Evolutionary conservation across 306 rosid genomes (phyloP).

Genomic region (Morella rubra): DNA sequence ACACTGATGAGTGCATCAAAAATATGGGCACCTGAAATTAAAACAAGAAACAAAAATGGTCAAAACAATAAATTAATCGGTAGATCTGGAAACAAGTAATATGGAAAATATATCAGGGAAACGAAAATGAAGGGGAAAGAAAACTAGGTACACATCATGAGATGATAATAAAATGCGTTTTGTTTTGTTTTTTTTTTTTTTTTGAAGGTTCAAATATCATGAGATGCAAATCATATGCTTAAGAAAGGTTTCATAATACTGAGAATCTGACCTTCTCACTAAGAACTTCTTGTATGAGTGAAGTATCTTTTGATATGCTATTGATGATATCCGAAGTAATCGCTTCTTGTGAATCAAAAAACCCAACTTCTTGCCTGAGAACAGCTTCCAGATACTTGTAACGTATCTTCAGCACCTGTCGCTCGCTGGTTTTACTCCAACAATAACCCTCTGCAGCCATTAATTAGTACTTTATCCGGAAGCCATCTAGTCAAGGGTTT

Average conservation of each 20-base stretch:
- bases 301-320: conserved; percentile 83
- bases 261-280: conserved; percentile 72
- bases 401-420: conserved; percentile 79
- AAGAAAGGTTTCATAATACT: not conserved
- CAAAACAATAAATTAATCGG: not conserved
- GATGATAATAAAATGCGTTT: too few species aligned
- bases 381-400: conserved; percentile 90
- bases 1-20: conserved; percentile 82
- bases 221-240: not conserved
- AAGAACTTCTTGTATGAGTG: conserved; percentile 83
- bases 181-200: not conserved
- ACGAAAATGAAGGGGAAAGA: not conserved
- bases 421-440: conserved; percentile 97
- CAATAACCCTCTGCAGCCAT: conserved; percentile 80
- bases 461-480: not conserved
- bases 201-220: not conserved
- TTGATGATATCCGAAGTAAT: conserved; percentile 79
- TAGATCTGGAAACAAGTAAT: not conserved
- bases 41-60: not conserved
- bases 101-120: not conserved
- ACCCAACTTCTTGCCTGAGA: conserved; percentile 86
- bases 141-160: too few species aligned
- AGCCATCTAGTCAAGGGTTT: conserved; percentile 1
- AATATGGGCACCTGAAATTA: conserved; percentile 68
- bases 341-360: conserved; percentile 85